Percentiles rank a stretch among this genome's conserved stretches.
phyloP scores from a whole-genome alignment of 225 moss, liverwort and hornwort genomes.

The Anthoceros angustus region DNA sequence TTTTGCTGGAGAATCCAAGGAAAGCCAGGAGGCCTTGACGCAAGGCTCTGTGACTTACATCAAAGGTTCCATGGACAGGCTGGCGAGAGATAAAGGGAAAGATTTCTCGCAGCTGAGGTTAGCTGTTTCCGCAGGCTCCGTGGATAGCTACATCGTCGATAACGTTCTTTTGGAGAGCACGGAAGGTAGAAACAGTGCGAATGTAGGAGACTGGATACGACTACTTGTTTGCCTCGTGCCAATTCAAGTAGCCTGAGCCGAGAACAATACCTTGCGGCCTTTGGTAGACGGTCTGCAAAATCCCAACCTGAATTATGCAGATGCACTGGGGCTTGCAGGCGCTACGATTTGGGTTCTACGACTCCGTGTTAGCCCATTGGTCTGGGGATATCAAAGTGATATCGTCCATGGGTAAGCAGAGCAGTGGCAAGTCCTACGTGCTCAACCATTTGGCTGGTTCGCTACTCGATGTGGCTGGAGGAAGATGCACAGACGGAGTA shows the following conservation, averaged over 20 bases:
- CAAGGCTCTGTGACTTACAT: background rate
- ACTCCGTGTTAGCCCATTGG: constrained; percentile 27
- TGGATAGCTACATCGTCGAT: background rate
- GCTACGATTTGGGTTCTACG: constrained; percentile 41
- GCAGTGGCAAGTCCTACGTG: constrained; percentile 53
- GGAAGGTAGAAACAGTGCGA: background rate
- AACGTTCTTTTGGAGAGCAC: background rate
- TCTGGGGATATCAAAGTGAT: constrained; percentile 40
- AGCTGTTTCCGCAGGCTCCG: background rate
- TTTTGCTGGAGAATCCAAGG: background rate
- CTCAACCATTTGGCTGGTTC: constrained; percentile 53
- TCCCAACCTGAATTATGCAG: constrained; percentile 21
- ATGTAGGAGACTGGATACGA: constrained; percentile 26
- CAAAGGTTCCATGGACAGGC: background rate
- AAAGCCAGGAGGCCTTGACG: background rate
- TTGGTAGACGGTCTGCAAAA: constrained; percentile 39
- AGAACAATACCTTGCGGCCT: constrained; percentile 39
- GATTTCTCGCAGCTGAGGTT: background rate
- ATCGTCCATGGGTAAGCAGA: constrained; percentile 54
- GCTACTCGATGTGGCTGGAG: constrained; percentile 44
- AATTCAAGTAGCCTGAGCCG: constrained; percentile 45
- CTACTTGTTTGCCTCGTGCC: constrained; percentile 37
- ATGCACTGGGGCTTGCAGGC: constrained; percentile 28
- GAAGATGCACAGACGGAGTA: constrained; percentile 52
- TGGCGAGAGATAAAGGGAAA: background rate